A percentile compares a stretch with the other conserved stretches of the same genome.
Conservation (phyloP, 2,329 filamentous ascomycete species). For the Plectosphaerella sp. region DNA sequence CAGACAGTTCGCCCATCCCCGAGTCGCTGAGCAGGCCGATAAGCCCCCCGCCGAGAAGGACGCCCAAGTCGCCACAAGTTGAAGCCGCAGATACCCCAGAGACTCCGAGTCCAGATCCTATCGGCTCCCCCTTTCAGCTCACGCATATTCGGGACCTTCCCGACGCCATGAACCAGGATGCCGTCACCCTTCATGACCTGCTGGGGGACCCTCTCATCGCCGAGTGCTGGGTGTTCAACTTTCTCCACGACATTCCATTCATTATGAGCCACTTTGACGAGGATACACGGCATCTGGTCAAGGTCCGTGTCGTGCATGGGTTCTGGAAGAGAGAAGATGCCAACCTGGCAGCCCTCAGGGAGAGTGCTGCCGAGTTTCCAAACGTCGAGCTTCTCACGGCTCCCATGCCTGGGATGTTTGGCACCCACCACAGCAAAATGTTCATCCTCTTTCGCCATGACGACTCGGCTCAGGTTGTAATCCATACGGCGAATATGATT, state of each 20-base stretch:
- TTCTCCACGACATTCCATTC: slow-evolving; percentile 55
- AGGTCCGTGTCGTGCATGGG: slow-evolving; percentile 55
- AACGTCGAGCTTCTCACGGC: slow-evolving; percentile 71
- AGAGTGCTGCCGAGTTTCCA: slow-evolving; percentile 53
- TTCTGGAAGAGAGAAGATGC: slow-evolving; percentile 65
- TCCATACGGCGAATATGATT: slow-evolving; percentile 94
- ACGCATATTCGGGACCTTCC: slow-evolving; percentile 65
- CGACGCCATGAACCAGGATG: slow-evolving; percentile 55
- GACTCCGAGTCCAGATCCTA: slow-evolving; percentile 20
- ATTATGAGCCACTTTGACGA: slow-evolving; percentile 49
- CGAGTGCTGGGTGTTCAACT: slow-evolving; percentile 70
- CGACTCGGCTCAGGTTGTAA: slow-evolving; percentile 70
- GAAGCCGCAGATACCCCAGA: background rate
- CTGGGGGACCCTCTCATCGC: slow-evolving; percentile 70
- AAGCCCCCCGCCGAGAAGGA: slow-evolving; percentile 34
- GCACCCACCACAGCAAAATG: slow-evolving; percentile 86
- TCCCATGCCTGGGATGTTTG: slow-evolving; percentile 78
- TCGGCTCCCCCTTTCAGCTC: slow-evolving; percentile 66
- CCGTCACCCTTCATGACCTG: slow-evolving; percentile 62
- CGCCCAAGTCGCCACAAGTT: background rate
- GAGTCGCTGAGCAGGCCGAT: slow-evolving; percentile 32
- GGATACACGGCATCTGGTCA: slow-evolving; percentile 42
- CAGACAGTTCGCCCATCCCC: slow-evolving; percentile 1
- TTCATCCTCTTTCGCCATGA: slow-evolving; percentile 77
- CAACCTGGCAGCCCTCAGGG: slow-evolving; percentile 53